Conservation (phyloP, 2,329 filamentous ascomycete genomes). For the Apiospora malaysiana region DNA sequence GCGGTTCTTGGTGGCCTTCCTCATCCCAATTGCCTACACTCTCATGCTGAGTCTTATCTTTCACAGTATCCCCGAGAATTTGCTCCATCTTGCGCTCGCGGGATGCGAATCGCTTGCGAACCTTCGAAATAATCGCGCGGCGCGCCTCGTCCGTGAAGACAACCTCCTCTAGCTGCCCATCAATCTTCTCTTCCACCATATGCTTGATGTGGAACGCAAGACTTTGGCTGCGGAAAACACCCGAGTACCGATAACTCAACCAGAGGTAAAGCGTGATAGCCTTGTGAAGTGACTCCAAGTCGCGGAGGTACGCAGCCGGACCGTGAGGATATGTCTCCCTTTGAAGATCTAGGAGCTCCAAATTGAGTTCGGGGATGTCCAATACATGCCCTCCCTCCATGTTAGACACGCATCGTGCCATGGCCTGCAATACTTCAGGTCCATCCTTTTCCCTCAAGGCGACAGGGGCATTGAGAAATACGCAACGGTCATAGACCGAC, state of each 20-base stretch:
- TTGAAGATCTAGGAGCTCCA: conserved; percentile 77
- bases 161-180: conserved; percentile 64
- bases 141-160: conserved; percentile 48
- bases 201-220: conserved; percentile 81
- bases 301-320: conserved; percentile 63
- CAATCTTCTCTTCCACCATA: conserved; percentile 78
- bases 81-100: conserved; percentile 29
- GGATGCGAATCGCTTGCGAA: conserved; percentile 32
- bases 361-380: conserved; percentile 71
- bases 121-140: conserved; percentile 37
- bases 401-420: conserved; percentile 73
- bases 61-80: conserved; percentile 31
- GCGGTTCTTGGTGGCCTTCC: conserved; percentile 43
- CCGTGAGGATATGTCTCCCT: conserved; percentile 42
- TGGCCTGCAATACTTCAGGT: conserved; percentile 60
- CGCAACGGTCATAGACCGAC: conserved; percentile 74
- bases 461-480: conserved; percentile 75
- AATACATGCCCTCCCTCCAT: conserved; percentile 72
- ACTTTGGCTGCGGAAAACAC: conserved; percentile 76
- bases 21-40: conserved; percentile 40
- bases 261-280: conserved; percentile 86
- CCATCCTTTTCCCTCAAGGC: conserved; percentile 56
- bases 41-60: conserved; percentile 27
- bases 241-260: conserved; percentile 87
- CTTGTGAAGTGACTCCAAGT: conserved; percentile 81